Conservation (phyloP, 177 flowering plant species). For the Vitis hybrid region DNA sequence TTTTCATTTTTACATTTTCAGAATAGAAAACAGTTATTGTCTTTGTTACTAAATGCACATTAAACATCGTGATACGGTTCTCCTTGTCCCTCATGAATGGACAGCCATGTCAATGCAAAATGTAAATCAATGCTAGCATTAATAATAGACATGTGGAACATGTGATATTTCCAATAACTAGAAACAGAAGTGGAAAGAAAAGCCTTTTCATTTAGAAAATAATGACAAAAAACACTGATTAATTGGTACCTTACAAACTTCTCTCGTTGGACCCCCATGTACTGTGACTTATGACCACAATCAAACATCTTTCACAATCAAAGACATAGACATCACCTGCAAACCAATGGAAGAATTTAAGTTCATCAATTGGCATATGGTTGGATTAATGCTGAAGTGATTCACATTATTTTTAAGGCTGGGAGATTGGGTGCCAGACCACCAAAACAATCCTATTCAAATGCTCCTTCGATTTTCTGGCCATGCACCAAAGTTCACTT, state of each 20-base stretch:
- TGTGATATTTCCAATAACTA: too few species aligned
- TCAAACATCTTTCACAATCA: slow-evolving; percentile 57
- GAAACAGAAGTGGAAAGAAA: too few species aligned
- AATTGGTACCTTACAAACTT: slow-evolving; percentile 75
- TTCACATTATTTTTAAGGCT: not conserved
- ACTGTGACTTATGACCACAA: slow-evolving; percentile 65
- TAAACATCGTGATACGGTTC: too few species aligned
- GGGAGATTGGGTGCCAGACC: not conserved
- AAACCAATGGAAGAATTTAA: slow-evolving; percentile 7
- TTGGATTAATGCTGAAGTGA: not conserved
- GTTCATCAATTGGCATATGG: not conserved
- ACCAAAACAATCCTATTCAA: not conserved
- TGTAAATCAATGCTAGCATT: too few species aligned
- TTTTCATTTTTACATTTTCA: too few species aligned
- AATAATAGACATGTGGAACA: too few species aligned
- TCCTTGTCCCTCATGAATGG: too few species aligned
- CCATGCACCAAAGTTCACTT: not conserved
- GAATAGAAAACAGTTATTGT: too few species aligned
- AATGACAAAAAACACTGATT: not conserved
- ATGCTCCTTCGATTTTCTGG: not conserved
- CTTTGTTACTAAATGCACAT: too few species aligned
- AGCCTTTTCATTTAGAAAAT: not conserved
- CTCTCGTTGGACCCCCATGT: slow-evolving; percentile 66
- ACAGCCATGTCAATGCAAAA: too few species aligned
- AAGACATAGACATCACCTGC: slow-evolving; percentile 30